These are phyloP conservation scores for Aspergillus steynii DNA, from an alignment of 495 filamentous ascomycete species.

Conservation along the genomic window DNA sequence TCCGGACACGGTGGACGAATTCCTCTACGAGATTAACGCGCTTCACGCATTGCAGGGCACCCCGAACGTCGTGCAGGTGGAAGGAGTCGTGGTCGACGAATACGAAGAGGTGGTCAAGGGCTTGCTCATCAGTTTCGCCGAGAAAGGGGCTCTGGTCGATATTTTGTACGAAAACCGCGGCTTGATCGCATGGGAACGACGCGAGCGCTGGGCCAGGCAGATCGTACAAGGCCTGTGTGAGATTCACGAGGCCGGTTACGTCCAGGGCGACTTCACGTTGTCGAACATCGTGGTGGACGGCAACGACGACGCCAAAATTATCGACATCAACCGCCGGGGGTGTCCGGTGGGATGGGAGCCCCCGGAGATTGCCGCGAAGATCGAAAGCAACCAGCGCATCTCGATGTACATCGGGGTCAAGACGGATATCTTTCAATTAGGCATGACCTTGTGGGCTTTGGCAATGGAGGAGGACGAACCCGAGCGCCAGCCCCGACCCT, in stretches of 20 bases:
- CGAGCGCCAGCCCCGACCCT: slow-evolving; percentile 73
- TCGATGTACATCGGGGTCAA: slow-evolving; percentile 99
- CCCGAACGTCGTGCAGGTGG: slow-evolving; percentile 80
- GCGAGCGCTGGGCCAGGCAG: slow-evolving; percentile 90
- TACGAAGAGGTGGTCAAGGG: slow-evolving; percentile 75
- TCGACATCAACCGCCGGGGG: slow-evolving; percentile 95
- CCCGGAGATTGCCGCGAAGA: slow-evolving; percentile 83
- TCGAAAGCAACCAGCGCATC: slow-evolving; percentile 88
- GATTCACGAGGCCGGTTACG: slow-evolving; percentile 94
- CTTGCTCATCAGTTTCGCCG: slow-evolving; percentile 84
- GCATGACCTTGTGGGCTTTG: slow-evolving; percentile 96
- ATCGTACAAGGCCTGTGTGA: slow-evolving; percentile 89
- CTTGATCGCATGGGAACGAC: slow-evolving; percentile 66
- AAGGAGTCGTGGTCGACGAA: slow-evolving; percentile 87
- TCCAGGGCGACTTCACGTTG: slow-evolving; percentile 95
- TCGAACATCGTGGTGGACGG: slow-evolving; percentile 95
- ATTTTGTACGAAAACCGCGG: slow-evolving; percentile 76
- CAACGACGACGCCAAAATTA: slow-evolving; percentile 86
- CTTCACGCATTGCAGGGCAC: slow-evolving; percentile 74
- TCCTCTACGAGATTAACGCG: slow-evolving; percentile 96
- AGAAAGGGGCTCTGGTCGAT: slow-evolving; percentile 87
- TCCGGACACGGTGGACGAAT: slow-evolving; percentile 94
- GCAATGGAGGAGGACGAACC: slow-evolving; percentile 88
- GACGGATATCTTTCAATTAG: slow-evolving; percentile 91
- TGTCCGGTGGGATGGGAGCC: slow-evolving; percentile 98